Conservation (phyloP, 768 basidiomycete species). For the Leccinellum rugosiceps region DNA sequence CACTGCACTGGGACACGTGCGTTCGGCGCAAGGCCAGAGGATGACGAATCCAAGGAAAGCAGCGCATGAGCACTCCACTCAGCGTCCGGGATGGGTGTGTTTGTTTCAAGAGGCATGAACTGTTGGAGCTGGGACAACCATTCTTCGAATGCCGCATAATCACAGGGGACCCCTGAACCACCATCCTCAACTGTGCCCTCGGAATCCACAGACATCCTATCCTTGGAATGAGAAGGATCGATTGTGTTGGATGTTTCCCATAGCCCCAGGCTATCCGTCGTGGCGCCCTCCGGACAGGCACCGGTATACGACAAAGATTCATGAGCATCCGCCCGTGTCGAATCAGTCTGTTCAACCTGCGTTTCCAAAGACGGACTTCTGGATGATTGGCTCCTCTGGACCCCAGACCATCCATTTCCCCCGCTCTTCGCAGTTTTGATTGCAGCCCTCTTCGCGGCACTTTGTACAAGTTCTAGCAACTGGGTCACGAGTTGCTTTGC, state of each 20-base stretch:
- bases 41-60: not conserved
- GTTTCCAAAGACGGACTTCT: constrained; percentile 22
- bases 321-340: not conserved
- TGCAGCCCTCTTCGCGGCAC: constrained; percentile 59
- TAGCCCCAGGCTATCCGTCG: constrained; percentile 31
- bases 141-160: constrained; percentile 43
- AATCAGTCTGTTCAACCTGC: not conserved
- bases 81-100: constrained; percentile 5
- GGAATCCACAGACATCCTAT: constrained; percentile 7
- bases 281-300: not conserved
- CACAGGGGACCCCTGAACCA: constrained; percentile 19
- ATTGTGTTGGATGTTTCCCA: constrained; percentile 28
- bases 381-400: constrained; percentile 33
- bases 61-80: constrained; percentile 4
- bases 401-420: constrained; percentile 28
- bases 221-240: constrained; percentile 2
- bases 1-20: not conserved
- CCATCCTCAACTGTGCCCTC: constrained; percentile 10
- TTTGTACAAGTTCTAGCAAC: constrained; percentile 56
- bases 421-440: constrained; percentile 36
- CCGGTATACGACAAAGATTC: not conserved
- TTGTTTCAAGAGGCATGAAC: constrained; percentile 33
- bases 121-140: constrained; percentile 52
- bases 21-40: not conserved
- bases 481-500: constrained; percentile 60